These are phyloP conservation scores for Exophiala sideris DNA, from an alignment of 2,329 filamentous ascomycete genomes.

Conservation along the genomic window DNA sequence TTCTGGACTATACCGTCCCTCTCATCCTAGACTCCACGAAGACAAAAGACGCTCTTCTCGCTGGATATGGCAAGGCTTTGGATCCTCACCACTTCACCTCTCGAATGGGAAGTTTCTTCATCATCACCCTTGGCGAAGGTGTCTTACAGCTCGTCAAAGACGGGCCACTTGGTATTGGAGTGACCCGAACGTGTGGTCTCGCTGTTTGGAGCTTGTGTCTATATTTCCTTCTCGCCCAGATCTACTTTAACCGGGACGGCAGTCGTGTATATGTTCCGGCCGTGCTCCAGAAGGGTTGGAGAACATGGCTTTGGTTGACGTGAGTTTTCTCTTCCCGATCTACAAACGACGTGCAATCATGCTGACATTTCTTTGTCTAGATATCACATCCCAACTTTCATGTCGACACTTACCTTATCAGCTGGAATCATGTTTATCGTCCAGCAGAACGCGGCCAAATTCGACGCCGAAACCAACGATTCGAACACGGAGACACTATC, in stretches of 20 bases:
- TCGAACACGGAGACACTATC: neutral
- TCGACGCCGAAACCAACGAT: neutral
- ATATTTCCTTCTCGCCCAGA: slow-evolving; percentile 4
- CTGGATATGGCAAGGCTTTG: slow-evolving; percentile 47
- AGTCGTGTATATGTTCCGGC: slow-evolving; percentile 3
- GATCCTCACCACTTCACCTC: slow-evolving; percentile 51
- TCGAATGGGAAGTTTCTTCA: slow-evolving; percentile 51
- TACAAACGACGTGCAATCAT: no score
- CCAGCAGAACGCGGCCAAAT: neutral
- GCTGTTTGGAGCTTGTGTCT: slow-evolving; percentile 46
- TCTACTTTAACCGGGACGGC: slow-evolving; percentile 10
- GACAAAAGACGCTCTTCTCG: slow-evolving; percentile 42
- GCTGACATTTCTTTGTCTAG: no score
- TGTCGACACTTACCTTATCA: neutral
- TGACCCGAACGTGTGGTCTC: slow-evolving; percentile 43
- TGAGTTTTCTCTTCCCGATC: no score
- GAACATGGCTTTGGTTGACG: neutral
- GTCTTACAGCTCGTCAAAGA: slow-evolving; percentile 50
- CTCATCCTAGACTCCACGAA: slow-evolving; percentile 43
- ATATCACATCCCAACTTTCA: neutral
- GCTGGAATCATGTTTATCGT: neutral
- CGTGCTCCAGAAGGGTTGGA: neutral
- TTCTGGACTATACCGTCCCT: slow-evolving; percentile 45
- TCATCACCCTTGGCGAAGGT: slow-evolving; percentile 52
- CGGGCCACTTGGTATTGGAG: slow-evolving; percentile 44